These are phyloP conservation scores for Penicillium coffeae DNA, from an alignment of 495 filamentous ascomycete species.

Conservation along the genomic window DNA sequence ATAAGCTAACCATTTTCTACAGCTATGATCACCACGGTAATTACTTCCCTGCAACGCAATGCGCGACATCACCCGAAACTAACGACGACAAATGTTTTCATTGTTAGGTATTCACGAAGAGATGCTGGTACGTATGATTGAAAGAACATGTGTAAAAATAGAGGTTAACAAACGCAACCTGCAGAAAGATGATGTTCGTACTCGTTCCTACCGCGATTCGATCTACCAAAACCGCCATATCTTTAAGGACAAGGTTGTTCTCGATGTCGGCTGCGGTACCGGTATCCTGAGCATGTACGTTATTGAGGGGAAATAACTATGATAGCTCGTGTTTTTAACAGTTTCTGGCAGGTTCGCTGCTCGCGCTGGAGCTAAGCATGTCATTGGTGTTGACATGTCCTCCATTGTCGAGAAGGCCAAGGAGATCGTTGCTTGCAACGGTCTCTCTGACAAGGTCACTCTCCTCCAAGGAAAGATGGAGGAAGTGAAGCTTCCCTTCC, in stretches of 20 bases:
- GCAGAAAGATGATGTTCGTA: constrained; percentile 97
- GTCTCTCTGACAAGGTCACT: constrained; percentile 78
- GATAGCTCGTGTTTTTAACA: constrained; percentile 5
- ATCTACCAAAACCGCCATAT: constrained; percentile 94
- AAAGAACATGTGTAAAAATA: not conserved
- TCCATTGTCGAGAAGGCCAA: constrained; percentile 94
- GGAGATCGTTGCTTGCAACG: constrained; percentile 85
- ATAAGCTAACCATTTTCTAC: constrained; percentile 23
- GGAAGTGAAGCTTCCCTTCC: constrained; percentile 82
- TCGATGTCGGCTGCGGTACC: constrained; percentile 97
- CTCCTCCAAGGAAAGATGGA: constrained; percentile 95
- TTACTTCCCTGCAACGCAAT: not conserved
- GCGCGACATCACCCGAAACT: constrained; percentile 5
- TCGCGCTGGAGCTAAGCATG: constrained; percentile 86
- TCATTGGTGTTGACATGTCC: constrained; percentile 95
- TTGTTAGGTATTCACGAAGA: constrained; percentile 89
- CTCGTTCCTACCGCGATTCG: constrained; percentile 89
- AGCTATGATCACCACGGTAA: constrained; percentile 96
- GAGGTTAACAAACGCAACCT: not conserved
- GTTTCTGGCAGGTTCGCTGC: constrained; percentile 77
- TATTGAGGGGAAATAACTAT: not conserved
- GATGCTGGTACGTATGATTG: constrained; percentile 75
- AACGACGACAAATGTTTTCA: constrained; percentile 15
- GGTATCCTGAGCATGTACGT: constrained; percentile 80
- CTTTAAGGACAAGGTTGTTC: constrained; percentile 95